phyloP scores from a whole-genome alignment of 2,329 filamentous ascomycete species.

The Phaeosphaeriaceae sp. region DNA sequence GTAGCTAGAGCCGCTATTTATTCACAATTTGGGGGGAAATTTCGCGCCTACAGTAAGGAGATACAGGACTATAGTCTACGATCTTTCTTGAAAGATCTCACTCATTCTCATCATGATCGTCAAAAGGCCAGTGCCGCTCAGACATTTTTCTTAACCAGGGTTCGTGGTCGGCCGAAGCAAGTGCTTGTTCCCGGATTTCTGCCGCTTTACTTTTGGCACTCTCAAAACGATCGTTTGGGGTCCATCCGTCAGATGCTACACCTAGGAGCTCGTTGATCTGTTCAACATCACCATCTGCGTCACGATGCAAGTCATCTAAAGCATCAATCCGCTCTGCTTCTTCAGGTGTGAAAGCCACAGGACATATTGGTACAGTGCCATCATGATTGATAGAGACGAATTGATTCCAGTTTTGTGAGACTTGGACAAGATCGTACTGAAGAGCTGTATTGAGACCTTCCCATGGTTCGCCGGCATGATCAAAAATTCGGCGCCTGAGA shows the following conservation, averaged over 20 bases:
- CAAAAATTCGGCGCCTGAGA: constrained; percentile 27
- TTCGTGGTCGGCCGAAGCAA: constrained; percentile 24
- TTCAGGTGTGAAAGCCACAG: constrained; percentile 20
- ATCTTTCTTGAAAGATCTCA: too few relatives aligned
- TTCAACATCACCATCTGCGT: constrained; percentile 25
- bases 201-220: constrained; percentile 19
- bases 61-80: too few relatives aligned
- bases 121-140: constrained; percentile 32
- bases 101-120: constrained; percentile 30
- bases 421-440: constrained; percentile 32
- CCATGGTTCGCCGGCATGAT: constrained; percentile 35
- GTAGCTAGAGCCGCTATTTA: too few relatives aligned
- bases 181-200: constrained; percentile 20
- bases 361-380: constrained; percentile 18
- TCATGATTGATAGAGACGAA: constrained; percentile 6
- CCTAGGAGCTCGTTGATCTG: constrained; percentile 24
- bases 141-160: constrained; percentile 25
- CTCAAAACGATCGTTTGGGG: constrained; percentile 28
- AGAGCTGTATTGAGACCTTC: constrained; percentile 36
- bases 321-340: constrained; percentile 18
- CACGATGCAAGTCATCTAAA: constrained; percentile 25
- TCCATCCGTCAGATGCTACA: constrained; percentile 35
- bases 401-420: constrained; percentile 26
- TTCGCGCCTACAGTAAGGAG: too few relatives aligned
- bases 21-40: too few relatives aligned